Conservation (phyloP, 176 grass and related monocot genomes). For the Triticum turgidum region DNA sequence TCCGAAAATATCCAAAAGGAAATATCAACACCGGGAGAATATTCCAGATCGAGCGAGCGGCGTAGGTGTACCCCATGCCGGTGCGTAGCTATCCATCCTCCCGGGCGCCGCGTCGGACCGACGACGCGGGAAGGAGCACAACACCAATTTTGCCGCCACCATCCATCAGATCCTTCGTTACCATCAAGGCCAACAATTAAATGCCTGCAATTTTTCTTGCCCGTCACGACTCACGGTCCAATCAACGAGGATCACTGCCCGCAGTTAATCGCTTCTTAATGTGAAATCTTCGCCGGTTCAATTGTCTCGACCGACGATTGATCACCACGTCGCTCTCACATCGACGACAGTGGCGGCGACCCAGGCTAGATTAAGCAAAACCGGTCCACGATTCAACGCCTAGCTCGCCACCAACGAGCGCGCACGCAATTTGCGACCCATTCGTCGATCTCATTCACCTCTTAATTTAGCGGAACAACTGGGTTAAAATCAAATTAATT, state of each 20-base stretch:
- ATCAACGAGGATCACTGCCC: not conserved
- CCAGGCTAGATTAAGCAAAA: not conserved
- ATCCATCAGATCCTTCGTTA: not conserved
- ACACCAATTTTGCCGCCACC: not conserved
- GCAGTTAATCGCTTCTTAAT: not conserved
- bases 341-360: not conserved
- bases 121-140: not conserved
- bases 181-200: not conserved
- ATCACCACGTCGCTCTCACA: not conserved
- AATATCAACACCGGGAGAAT: not conserved
- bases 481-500: not conserved
- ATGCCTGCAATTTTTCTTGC: not conserved
- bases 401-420: not conserved
- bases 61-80: too few species aligned
- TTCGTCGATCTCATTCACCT: not conserved
- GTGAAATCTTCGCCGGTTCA: not conserved
- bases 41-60: not conserved
- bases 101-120: not conserved
- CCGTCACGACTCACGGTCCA: not conserved
- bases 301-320: too few species aligned
- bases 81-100: not conserved
- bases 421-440: not conserved
- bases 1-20: not conserved
- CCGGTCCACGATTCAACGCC: constrained; percentile 30
- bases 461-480: not conserved